Evolutionary conservation across 495 filamentous ascomycete genomes (phyloP), one percentile per base, ranked within the genome.

Genomic region (Viridothelium virens): DNA sequence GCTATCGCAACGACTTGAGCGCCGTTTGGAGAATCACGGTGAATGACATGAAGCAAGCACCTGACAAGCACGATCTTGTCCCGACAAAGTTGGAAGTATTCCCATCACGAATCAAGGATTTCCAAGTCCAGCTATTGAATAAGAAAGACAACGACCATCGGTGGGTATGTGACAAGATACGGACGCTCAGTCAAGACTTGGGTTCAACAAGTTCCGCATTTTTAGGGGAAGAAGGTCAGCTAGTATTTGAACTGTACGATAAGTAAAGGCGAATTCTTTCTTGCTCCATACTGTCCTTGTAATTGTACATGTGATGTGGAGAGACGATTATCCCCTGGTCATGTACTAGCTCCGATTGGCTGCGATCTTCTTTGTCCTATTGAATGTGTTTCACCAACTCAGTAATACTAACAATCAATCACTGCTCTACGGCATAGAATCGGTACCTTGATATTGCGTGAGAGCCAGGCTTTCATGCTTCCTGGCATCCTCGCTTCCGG

Each of bases 1-100:
- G 70, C 39, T 80, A 62, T 71, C 65, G 77, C 62, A 80, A 80
- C 75, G 77, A 80, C 67, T 65, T 80, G 12, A 72, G 76, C 14
- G 78, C 72, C 56, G 47, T 79, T n/a, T 80, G 78, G 77, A 74
- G 74, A 66, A 73, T 80, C 14, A 62, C 39, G 3, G 65, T 68
- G 16, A 12, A 3, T 33, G 68, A 70, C 25, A 44, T 1, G 46
- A 3, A 12, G 37, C 36, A 38, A 46, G n/a, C 56, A 44, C 39
- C n/a, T 16, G 65, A 59, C 14, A 34, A 14, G 63, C 46, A 56
- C 59, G 34, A 56, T 4, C 63, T 72, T 18, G 34, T 41, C 34
- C 36, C 66, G 9, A 61, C 66, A 44, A 70, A 47, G 33, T 53
- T 72, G 48, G 66, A 72, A 63, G 18, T 72, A 33, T 72, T 68